Evolutionary conservation across 1,284 basidiomycete species (phyloP), one percentile per base, ranked within the genome.

Genomic region (Austroboletus novae-zelandiae): DNA sequence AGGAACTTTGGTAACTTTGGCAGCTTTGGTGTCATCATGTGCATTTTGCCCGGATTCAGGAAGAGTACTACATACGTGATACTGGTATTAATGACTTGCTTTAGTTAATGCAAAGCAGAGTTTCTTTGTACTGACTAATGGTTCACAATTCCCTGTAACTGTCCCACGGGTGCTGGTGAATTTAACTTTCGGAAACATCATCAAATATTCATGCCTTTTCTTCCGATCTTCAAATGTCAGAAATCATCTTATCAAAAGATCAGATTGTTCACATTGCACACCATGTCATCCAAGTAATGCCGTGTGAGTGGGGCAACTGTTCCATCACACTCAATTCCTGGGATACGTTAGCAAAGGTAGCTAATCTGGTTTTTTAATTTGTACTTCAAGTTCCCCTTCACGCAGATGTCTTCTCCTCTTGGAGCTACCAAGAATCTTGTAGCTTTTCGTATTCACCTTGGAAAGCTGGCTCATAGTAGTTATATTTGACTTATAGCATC

Each of bases 1-100:
- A 71, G 8, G 86, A 91, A 60, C 60, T 75, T 25, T 88, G 85
- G 85, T 88, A 51, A 63, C 30, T 13, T 27, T 27, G 2, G 37
- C 14, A 7, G 9, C 18, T 36, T 8, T 8, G n/a, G 18, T 25
- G 11, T 5, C 20, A 23, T 4, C 20, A 23, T 23, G 20, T 23
- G 20, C 20, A 23, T 23, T 23, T 23, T 23, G 20, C 20, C 20
- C 20, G 20, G 20, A 23, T 23, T 23, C 20, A 23, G 20, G 18
- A 45, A 11, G 20, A 20, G 9, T 41, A 7, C n/a, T 32, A 14
- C 31, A 14, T 14, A 14, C 31, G 7, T 32, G 31, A 14, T 5
- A 32, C 27, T 36, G 9, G 17, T 34, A 34, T 7, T 34, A 39
- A 37, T 31, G 17, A 44, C 35, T 32, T 14, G 31, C 27, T 20